A percentile compares a stretch with the other conserved stretches of the same genome.
Evolutionary conservation across 2,329 filamentous ascomycete species (phyloP).

Genomic region (Penicillium brevicompactum): DNA sequence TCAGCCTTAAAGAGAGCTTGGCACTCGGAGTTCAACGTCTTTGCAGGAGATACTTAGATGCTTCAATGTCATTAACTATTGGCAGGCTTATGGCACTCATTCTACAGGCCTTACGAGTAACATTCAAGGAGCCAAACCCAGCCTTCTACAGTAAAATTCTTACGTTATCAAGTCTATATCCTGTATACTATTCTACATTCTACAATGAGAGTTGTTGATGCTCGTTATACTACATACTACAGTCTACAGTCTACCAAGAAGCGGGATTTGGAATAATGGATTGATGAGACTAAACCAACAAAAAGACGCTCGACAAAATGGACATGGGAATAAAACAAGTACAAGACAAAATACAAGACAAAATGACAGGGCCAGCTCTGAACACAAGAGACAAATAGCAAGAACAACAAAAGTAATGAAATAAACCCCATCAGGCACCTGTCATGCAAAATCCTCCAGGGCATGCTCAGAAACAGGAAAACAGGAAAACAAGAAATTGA

Average conservation of each 20-base stretch:
- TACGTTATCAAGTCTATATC: not conserved
- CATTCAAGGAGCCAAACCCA: no score
- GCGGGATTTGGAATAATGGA: not conserved
- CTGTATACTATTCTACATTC: not conserved
- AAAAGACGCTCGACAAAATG: not conserved
- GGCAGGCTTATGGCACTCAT: no score
- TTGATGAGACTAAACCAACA: not conserved
- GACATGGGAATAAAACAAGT: not conserved
- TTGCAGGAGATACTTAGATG: no score
- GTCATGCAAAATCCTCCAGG: no score
- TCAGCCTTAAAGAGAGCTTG: slow-evolving; percentile 12
- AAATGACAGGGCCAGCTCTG: not conserved
- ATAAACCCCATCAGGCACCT: no score
- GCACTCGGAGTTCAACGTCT: not conserved
- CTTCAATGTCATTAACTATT: no score
- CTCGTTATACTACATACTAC: not conserved
- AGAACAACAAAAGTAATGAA: not conserved
- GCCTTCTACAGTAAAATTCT: not conserved
- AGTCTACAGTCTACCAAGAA: not conserved
- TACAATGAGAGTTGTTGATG: not conserved
- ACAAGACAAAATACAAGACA: not conserved
- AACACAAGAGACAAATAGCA: not conserved
- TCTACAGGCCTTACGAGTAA: no score
- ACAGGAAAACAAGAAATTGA: not conserved
- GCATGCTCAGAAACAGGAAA: no score